Percentiles rank a stretch among this genome's conserved stretches.
Evolutionary conservation across 1,139 yeast genomes (phyloP).

Genomic region (Neolecta irregularis): DNA sequence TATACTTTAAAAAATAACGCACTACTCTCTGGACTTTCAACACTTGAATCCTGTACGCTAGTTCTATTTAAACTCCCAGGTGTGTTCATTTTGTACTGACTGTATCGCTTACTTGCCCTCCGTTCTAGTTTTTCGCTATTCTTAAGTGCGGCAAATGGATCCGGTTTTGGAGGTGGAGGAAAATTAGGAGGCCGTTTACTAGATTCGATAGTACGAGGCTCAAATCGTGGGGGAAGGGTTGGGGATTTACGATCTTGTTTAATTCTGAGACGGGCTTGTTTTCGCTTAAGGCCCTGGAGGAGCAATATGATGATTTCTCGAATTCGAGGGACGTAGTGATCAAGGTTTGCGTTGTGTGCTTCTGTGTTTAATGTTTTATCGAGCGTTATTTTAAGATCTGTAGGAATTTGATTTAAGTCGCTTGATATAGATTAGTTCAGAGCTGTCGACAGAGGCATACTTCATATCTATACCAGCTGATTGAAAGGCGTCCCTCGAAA

Average conservation of each 20-base stretch:
- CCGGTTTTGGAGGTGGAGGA: constrained; percentile 6
- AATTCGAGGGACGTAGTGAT: constrained; percentile 66
- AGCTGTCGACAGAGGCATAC: constrained; percentile 8
- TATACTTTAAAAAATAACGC: background rate
- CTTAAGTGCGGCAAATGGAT: constrained; percentile 48
- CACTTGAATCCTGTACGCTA: no score
- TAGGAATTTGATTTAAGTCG: constrained; percentile 68
- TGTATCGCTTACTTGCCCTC: constrained; percentile 79
- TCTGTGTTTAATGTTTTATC: constrained; percentile 79
- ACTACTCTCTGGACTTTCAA: no score
- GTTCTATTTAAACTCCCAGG: no score
- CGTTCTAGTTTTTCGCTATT: constrained; percentile 70
- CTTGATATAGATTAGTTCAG: constrained; percentile 16
- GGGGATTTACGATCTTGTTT: constrained; percentile 3
- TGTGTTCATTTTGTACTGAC: constrained; percentile 59
- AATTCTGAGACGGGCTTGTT: constrained; percentile 38
- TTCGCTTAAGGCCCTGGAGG: constrained; percentile 63
- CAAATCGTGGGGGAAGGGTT: constrained; percentile 3
- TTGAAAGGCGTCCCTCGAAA: constrained; percentile 61
- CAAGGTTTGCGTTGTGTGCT: constrained; percentile 73
- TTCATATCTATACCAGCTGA: constrained; percentile 50
- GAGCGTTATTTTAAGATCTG: constrained; percentile 51
- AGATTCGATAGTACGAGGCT: constrained; percentile 5
- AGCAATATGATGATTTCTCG: constrained; percentile 74
- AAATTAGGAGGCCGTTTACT: background rate